Conservation (phyloP, 2,329 filamentous ascomycete species). For the Hypoxylon sp. region DNA sequence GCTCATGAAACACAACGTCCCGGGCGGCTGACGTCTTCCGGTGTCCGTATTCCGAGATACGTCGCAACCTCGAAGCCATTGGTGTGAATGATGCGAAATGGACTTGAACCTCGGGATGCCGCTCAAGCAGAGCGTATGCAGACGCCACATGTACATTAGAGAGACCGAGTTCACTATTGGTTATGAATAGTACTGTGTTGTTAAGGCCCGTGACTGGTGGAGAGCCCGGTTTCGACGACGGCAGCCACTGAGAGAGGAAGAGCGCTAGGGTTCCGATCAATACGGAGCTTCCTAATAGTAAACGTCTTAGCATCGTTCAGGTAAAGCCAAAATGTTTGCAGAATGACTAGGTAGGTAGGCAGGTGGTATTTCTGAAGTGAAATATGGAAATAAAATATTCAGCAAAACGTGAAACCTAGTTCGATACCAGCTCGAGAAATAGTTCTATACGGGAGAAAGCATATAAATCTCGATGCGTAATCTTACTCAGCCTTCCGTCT, state of each 20-base stretch:
- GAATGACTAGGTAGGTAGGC: no score
- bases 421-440: no score
- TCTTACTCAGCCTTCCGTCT: no score
- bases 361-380: no score
- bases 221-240: background rate
- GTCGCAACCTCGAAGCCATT: slow-evolving; percentile 14
- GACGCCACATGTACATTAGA: slow-evolving; percentile 42
- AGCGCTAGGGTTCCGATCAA: background rate
- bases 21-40: background rate
- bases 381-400: no score
- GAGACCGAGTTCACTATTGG: slow-evolving; percentile 41
- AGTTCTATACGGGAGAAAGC: no score
- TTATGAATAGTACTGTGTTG: slow-evolving; percentile 44
- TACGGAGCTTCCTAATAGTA: slow-evolving; percentile 2
- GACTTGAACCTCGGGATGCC: slow-evolving; percentile 38
- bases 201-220: slow-evolving; percentile 36
- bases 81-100: slow-evolving; percentile 43
- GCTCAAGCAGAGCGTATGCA: slow-evolving; percentile 42
- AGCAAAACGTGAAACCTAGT: no score
- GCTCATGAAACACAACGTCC: slow-evolving; percentile 4
- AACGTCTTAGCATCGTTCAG: background rate
- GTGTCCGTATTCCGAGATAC: slow-evolving; percentile 7
- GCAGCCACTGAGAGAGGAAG: slow-evolving; percentile 3
- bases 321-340: background rate
- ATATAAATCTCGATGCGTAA: no score